A percentile compares a stretch with the other conserved stretches of the same genome.
phyloP scores from a whole-genome alignment of 2,329 filamentous ascomycete species.

The Sporothrix phasma region DNA sequence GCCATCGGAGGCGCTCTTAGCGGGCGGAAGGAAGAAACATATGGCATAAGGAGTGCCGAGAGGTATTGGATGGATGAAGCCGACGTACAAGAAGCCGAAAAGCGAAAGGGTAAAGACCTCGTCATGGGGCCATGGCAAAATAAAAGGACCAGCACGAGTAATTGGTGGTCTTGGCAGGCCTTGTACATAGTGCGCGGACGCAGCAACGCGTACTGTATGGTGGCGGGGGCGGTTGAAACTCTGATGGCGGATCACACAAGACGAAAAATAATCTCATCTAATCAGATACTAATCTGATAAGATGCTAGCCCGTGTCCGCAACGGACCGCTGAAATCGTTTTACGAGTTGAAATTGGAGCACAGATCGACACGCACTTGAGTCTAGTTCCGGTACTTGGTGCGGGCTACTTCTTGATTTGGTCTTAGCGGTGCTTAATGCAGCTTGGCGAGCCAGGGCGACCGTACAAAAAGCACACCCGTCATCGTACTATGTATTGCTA shows the following conservation, averaged over 20 bases:
- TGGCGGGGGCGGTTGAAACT: background rate
- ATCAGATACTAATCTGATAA: slow-evolving; percentile 16
- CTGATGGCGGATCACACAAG: background rate
- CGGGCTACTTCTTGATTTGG: background rate
- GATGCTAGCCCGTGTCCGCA: background rate
- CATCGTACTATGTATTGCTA: no score
- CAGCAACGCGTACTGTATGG: background rate
- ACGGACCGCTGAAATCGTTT: background rate
- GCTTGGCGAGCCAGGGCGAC: no score
- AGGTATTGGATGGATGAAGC: background rate
- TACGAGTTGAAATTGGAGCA: background rate
- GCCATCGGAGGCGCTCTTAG: no score
- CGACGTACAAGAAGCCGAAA: background rate
- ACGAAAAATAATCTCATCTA: slow-evolving; percentile 14
- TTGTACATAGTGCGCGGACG: background rate
- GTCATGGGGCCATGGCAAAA: background rate
- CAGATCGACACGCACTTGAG: background rate
- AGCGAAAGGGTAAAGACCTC: background rate
- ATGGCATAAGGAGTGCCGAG: no score
- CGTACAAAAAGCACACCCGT: no score
- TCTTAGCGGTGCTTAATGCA: background rate
- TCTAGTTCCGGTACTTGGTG: background rate
- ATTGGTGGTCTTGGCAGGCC: background rate
- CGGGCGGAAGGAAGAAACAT: no score
- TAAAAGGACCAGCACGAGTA: background rate